Conservation (phyloP, 345 rosid genomes). For the Populus alba region DNA sequence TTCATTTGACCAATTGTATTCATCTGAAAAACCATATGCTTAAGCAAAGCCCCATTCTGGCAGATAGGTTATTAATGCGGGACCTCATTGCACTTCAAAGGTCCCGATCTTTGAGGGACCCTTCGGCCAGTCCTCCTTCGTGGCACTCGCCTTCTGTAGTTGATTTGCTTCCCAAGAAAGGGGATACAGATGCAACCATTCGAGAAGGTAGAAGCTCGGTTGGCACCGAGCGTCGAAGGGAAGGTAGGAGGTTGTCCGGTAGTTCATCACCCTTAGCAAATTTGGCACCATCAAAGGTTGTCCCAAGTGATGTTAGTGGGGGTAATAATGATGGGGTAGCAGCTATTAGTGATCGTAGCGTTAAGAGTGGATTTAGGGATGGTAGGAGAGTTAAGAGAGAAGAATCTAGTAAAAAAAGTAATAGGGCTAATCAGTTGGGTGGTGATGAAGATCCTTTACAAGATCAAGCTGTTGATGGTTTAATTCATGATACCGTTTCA, state of each 20-base stretch:
- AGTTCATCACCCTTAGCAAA: slow-evolving; percentile 52
- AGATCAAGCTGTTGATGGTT: slow-evolving; percentile 37
- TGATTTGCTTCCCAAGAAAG: slow-evolving; percentile 62
- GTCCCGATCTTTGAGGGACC: slow-evolving; percentile 86
- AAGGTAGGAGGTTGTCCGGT: slow-evolving; percentile 57
- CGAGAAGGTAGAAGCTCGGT: slow-evolving; percentile 62
- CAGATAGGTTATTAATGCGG: slow-evolving; percentile 80
- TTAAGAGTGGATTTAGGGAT: slow-evolving; percentile 48
- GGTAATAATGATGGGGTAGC: slow-evolving; percentile 24
- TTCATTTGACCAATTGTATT: slow-evolving; percentile 93
- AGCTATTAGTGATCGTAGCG: slow-evolving; percentile 46
- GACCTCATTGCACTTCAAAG: slow-evolving; percentile 88
- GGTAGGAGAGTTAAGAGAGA: slow-evolving; percentile 69
- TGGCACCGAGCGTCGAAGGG: slow-evolving; percentile 49
- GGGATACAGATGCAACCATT: slow-evolving; percentile 38
- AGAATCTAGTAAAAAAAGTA: slow-evolving; percentile 53
- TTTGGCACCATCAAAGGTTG: slow-evolving; percentile 57
- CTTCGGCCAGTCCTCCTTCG: slow-evolving; percentile 82
- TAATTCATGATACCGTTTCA: slow-evolving; percentile 42
- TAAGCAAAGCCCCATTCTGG: slow-evolving; percentile 80
- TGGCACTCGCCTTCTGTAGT: slow-evolving; percentile 78
- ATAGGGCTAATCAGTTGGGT: slow-evolving; percentile 37
- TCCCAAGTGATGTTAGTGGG: slow-evolving; percentile 45
- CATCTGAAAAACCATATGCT: slow-evolving; percentile 99
- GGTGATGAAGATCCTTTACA: slow-evolving; percentile 33